Percentiles rank a stretch among this genome's conserved stretches.
Conservation (phyloP, 257 asterid species). For the Jacaranda mimosifolia region DNA sequence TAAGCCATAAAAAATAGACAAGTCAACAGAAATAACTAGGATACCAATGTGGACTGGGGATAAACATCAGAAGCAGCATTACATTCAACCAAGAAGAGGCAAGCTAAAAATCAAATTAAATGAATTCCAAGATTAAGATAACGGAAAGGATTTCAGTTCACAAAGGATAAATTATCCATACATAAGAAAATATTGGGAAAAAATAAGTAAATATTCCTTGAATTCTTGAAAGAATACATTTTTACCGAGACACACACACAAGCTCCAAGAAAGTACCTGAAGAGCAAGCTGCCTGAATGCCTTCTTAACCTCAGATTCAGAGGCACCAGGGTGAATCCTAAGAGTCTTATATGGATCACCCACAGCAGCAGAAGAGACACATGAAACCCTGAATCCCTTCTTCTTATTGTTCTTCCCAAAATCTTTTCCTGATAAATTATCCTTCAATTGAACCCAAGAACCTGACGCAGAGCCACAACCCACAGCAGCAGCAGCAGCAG, state of each 20-base stretch:
- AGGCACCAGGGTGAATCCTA: slow-evolving; percentile 71
- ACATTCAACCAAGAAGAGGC: neutral
- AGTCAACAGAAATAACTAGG: too few species aligned
- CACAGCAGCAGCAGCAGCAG: slow-evolving; percentile 53
- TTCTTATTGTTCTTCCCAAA: slow-evolving; percentile 14
- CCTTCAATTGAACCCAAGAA: slow-evolving; percentile 53
- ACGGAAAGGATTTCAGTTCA: neutral
- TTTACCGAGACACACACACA: neutral
- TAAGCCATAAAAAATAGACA: neutral
- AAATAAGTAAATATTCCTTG: neutral
- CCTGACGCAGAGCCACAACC: slow-evolving; percentile 58
- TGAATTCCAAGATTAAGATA: slow-evolving; percentile 15
- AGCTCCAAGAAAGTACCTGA: slow-evolving; percentile 45
- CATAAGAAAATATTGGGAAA: neutral
- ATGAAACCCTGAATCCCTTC: slow-evolving; percentile 56
- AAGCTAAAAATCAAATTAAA: neutral
- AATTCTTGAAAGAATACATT: neutral
- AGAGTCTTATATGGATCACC: slow-evolving; percentile 83
- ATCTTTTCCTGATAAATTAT: slow-evolving; percentile 36
- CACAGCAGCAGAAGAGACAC: slow-evolving; percentile 56
- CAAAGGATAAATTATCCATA: neutral
- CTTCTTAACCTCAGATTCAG: slow-evolving; percentile 89
- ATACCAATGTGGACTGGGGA: too few species aligned
- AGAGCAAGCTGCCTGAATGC: slow-evolving; percentile 94
- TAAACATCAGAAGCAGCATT: too few species aligned